phyloP scores from a whole-genome alignment of 1,139 yeast genomes.

The Pichia kudriavzevii region DNA sequence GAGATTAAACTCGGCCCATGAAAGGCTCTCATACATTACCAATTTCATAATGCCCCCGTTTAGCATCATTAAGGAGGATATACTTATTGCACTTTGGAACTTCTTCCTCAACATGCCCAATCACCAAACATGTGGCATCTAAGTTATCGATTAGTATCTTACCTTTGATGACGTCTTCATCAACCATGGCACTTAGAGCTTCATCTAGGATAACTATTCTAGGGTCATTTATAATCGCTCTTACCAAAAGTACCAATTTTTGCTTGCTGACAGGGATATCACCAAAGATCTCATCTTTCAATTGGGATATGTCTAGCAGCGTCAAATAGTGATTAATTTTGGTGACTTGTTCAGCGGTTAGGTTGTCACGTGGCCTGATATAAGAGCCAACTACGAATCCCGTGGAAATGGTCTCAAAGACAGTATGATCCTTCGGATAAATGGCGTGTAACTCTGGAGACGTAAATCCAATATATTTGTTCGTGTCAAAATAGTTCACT shows the following conservation, averaged over 20 bases:
- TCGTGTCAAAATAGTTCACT: slow-evolving; percentile 69
- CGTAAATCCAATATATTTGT: slow-evolving; percentile 72
- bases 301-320: slow-evolving; percentile 29
- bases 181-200: slow-evolving; percentile 88
- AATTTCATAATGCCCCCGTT: slow-evolving; percentile 26
- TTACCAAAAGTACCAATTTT: slow-evolving; percentile 64
- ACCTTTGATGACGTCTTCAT: slow-evolving; percentile 54
- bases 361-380: slow-evolving; percentile 31
- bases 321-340: slow-evolving; percentile 31
- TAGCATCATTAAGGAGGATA: slow-evolving; percentile 32
- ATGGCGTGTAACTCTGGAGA: slow-evolving; percentile 90
- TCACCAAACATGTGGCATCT: slow-evolving; percentile 55
- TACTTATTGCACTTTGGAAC: slow-evolving; percentile 50
- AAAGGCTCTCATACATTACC: slow-evolving; percentile 17
- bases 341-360: slow-evolving; percentile 31
- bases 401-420: slow-evolving; percentile 56
- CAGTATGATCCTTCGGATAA: slow-evolving; percentile 53
- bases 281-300: slow-evolving; percentile 36
- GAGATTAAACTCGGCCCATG: not conserved
- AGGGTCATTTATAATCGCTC: slow-evolving; percentile 75
- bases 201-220: slow-evolving; percentile 77
- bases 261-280: slow-evolving; percentile 66
- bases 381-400: slow-evolving; percentile 66
- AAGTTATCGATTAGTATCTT: slow-evolving; percentile 55
- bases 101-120: slow-evolving; percentile 69